Conservation (phyloP, 2,329 filamentous ascomycete genomes). For the Apiospora phragmitis region DNA sequence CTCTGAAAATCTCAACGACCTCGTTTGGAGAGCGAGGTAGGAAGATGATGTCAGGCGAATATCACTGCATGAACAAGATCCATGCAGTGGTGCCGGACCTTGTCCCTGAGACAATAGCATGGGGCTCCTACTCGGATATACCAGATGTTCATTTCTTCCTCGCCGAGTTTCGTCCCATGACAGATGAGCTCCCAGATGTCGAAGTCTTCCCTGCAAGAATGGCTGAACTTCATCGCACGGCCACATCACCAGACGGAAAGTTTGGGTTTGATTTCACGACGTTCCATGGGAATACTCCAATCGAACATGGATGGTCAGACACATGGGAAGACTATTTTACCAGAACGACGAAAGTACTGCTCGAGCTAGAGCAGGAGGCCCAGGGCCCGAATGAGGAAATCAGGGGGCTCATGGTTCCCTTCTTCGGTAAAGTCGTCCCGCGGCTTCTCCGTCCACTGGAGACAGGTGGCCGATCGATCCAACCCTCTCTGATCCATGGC, state of each 20-base stretch:
- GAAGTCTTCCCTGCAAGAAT: constrained; percentile 16
- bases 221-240: constrained; percentile 16
- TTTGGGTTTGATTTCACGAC: constrained; percentile 25
- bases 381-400: constrained; percentile 16
- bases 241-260: constrained; percentile 20
- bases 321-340: constrained; percentile 25
- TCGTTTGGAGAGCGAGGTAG: constrained; percentile 10
- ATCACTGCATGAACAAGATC: constrained; percentile 17
- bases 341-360: constrained; percentile 12
- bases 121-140: constrained; percentile 28
- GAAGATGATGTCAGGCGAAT: constrained; percentile 15
- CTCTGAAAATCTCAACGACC: background rate
- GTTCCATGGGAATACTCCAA: constrained; percentile 18
- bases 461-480: constrained; percentile 26
- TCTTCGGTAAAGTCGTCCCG: constrained; percentile 24
- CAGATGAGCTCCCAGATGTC: constrained; percentile 12
- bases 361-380: constrained; percentile 16
- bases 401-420: constrained; percentile 15
- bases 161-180: constrained; percentile 16
- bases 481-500: constrained; percentile 30
- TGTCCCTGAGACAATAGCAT: constrained; percentile 14
- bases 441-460: constrained; percentile 34
- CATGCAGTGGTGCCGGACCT: constrained; percentile 15
- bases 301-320: constrained; percentile 18
- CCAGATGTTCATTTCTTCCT: constrained; percentile 36